Evolutionary conservation across 257 asterid genomes (phyloP).

Genomic region (Paulownia fortunei): DNA sequence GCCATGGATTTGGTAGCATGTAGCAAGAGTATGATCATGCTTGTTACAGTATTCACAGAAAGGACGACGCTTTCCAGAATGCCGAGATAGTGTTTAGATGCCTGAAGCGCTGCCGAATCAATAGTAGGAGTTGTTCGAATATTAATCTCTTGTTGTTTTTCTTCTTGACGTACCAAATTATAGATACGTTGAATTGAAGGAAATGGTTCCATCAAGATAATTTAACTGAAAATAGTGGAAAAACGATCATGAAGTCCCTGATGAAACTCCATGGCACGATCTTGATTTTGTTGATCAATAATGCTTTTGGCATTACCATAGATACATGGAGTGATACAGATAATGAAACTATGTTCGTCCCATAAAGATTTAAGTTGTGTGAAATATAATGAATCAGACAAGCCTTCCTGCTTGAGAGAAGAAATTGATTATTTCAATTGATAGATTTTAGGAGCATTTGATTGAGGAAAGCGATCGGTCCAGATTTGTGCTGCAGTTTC

Average conservation of each 20-base stretch:
- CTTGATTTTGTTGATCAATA: not conserved
- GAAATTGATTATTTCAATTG: not conserved
- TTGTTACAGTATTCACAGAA: not conserved
- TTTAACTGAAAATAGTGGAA: not conserved
- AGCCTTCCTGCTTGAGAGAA: not conserved
- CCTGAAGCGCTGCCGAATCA: not conserved
- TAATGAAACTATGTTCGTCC: not conserved
- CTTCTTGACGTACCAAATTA: slow-evolving; percentile 6
- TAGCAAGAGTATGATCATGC: not conserved
- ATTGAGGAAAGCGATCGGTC: not conserved
- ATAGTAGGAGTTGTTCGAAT: not conserved
- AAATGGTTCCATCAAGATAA: not conserved
- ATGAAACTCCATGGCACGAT: not conserved
- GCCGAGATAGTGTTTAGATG: not conserved
- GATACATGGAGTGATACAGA: not conserved
- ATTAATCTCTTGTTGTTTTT: not conserved
- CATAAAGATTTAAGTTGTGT: not conserved
- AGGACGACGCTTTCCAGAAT: not conserved
- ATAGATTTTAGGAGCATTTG: not conserved
- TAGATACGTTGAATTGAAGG: not conserved
- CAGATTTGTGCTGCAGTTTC: slow-evolving; percentile 6
- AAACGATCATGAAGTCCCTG: not conserved
- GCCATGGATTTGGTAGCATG: not conserved
- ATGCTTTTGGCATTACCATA: not conserved
- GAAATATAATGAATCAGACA: not conserved